Percentiles rank a stretch among this genome's conserved stretches.
Conservation (phyloP, 208 protist species). For the Leishmania amazonensis region DNA sequence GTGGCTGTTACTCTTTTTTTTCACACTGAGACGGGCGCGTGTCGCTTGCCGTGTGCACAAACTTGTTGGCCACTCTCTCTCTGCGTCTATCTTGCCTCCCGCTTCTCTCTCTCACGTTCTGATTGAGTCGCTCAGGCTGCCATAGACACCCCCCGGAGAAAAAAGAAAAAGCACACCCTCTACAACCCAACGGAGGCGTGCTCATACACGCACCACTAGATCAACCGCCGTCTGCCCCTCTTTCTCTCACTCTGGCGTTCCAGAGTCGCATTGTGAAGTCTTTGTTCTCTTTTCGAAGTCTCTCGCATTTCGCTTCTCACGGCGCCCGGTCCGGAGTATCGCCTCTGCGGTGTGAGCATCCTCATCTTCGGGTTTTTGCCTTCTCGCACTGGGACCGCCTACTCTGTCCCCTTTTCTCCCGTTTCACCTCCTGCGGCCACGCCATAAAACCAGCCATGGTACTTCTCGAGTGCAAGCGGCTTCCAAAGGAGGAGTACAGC, state of each 20-base stretch:
- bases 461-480: constrained; percentile 88
- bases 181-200: not conserved
- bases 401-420: not conserved
- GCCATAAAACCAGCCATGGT: constrained; percentile 52
- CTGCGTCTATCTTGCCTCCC: not conserved
- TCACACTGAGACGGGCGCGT: not conserved
- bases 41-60: too few species aligned
- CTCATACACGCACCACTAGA: constrained; percentile 4
- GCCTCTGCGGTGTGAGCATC: not conserved
- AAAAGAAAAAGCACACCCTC: not conserved
- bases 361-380: not conserved
- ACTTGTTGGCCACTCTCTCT: too few species aligned
- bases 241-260: not conserved
- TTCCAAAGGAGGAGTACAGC: constrained; percentile 92
- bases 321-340: not conserved
- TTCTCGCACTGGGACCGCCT: not conserved
- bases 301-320: not conserved
- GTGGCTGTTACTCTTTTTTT: not conserved
- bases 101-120: not conserved
- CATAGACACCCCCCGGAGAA: not conserved
- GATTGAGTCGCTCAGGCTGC: not conserved
- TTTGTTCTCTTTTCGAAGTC: not conserved
- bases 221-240: not conserved
- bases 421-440: too few species aligned
- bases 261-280: not conserved